These are phyloP conservation scores for Phytophthora tentaculata DNA, from an alignment of 352 stramenopile species.

Conservation along the genomic window DNA sequence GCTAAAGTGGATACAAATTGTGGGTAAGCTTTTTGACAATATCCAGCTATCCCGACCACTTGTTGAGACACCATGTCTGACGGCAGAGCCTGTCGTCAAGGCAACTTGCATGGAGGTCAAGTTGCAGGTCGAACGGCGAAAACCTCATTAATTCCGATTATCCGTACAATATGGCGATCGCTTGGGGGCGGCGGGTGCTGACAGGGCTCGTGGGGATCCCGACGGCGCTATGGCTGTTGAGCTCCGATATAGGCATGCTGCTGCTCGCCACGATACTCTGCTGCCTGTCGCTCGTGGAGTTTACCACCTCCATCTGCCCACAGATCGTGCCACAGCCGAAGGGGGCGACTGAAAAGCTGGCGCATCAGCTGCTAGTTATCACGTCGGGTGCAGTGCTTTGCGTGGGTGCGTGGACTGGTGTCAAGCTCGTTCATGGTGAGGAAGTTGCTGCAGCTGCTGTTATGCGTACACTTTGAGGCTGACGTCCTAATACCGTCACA, in stretches of 20 bases:
- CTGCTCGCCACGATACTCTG: constrained; percentile 57
- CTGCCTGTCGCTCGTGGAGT: constrained; percentile 64
- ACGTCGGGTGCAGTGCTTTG: constrained; percentile 35
- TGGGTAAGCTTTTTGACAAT: too few relatives aligned
- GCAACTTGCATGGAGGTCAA: neutral
- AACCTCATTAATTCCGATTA: constrained; percentile 31
- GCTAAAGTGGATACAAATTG: constrained; percentile 3
- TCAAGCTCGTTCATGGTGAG: constrained; percentile 42
- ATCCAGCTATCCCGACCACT: constrained; percentile 6
- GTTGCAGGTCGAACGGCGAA: constrained; percentile 4
- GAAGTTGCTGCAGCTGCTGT: neutral
- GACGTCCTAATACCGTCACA: constrained; percentile 22
- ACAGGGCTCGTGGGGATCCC: constrained; percentile 70
- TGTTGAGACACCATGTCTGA: constrained; percentile 3
- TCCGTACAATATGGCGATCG: constrained; percentile 37
- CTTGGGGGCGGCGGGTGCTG: constrained; percentile 62
- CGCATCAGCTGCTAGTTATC: constrained; percentile 41
- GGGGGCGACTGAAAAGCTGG: constrained; percentile 4
- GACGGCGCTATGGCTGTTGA: constrained; percentile 59
- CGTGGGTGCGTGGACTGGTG: constrained; percentile 43
- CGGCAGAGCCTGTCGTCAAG: neutral
- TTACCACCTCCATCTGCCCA: constrained; percentile 52
- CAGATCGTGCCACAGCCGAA: constrained; percentile 44
- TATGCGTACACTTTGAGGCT: neutral
- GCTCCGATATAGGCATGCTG: constrained; percentile 55